Evolutionary conservation across 1,139 yeast species (phyloP), one percentile per base, ranked within the genome.

Genomic region (Blastobotrys malaysiensis): DNA sequence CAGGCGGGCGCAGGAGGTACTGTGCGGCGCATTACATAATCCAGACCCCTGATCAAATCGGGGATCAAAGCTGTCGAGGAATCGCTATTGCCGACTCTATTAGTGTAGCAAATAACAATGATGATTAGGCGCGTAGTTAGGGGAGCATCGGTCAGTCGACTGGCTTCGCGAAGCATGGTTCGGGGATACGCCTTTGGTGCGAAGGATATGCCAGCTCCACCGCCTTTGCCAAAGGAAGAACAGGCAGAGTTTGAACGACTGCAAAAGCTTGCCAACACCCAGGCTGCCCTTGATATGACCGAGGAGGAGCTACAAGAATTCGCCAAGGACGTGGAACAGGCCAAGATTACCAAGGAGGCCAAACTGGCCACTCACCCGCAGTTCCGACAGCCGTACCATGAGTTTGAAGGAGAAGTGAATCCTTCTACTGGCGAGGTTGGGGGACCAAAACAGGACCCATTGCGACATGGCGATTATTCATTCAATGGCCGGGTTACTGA

Each of bases 391-490:
- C 86, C 90, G 3, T 84, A 89, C 54, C 96, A 97, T 0, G 99
- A 95, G 64, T 93, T 93, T 66, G 97, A 91, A 70, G 99, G 99
- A 1, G 93, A 91, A 57, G 83, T 79, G 39, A 93, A 93, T 66
- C 99, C 99, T 0, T 78, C 77, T 56, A 91, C 98, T 0, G 99
- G 99, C 1, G 99, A 95, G 71, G 77, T 85, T 31, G 97, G 97
- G 45, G 99, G 99, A 0, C 99, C 99, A n/a, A 95, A 95, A 66
- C 98, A 93, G 69, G 98, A 95, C 65, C 99, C 99, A 0, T 76
- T 89, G 62, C 82, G 84, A 63, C 96, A 89, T 66, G 93, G 91
- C 46, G 99, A 95, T 64, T 95, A 96, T 82, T 84, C 97, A 3
- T 95, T 85, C 69, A 91, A 93, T 67, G 99, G 99, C 0, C 81